Evolutionary conservation across 2,329 filamentous ascomycete species (phyloP), one percentile per base, ranked within the genome.

Genomic region (Cladosporium velox): DNA sequence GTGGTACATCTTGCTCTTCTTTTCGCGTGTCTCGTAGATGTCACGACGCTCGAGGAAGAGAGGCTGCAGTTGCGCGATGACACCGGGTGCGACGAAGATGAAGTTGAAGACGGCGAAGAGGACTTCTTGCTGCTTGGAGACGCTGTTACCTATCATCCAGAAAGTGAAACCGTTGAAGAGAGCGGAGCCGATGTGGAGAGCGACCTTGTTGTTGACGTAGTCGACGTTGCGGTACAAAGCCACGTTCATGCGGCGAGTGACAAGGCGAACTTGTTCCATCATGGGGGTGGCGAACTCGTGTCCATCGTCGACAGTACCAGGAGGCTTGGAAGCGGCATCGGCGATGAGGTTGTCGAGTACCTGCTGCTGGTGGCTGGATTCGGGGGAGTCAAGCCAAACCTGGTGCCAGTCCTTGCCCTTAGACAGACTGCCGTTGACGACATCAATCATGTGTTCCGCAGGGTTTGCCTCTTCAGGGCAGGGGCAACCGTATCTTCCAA

Each of bases 1-100:
- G 0, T 88, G 90, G 79, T 93, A 93, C 1, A 88, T 84, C 72
- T 91, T 91, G 74, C 84, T 87, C 1, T 88, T 85, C 38, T 85
- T 82, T 73, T 88, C 86, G 60, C 86, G 84, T 4, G 81, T 83
- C 74, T 88, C 86, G 75, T 86, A 88, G 10, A 88, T 79, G 12
- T 84, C 81, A 32, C 86, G 82, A 70, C 87, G 84, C 5, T 84
- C 85, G 61, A 85, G 79, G 74, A 88, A 88, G 52, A 85, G 79
- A 2, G 86, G 86, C 75, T 87, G 85, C 54, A 87, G 85, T 70
- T 86, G 85, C 62, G 85, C 82, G 3, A 85, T 83, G 47, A 86
- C 77, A 28, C 81, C 82, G 0, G 77, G 76, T 26, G 74, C 73
- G 30, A 76, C 74, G 70, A 77, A 75, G 66, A 76, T 72, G 68